phyloP scores from a whole-genome alignment of 306 rosid species.

The Cicer yamashitae region DNA sequence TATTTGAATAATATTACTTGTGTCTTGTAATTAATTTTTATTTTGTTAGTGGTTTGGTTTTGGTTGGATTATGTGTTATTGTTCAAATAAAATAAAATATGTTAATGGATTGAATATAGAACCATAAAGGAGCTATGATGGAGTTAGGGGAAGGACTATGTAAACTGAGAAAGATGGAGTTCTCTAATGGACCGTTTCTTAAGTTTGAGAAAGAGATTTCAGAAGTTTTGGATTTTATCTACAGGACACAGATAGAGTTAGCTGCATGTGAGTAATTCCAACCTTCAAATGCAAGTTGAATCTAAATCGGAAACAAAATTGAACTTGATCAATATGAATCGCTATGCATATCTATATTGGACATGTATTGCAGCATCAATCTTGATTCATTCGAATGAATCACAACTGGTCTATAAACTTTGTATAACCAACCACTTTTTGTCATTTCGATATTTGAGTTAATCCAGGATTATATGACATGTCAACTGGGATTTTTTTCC shows the following conservation, averaged over 20 bases:
- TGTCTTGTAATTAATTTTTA: background rate
- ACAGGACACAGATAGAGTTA: slow-evolving; percentile 87
- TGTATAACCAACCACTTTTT: too few relatives aligned
- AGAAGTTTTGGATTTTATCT: slow-evolving; percentile 74
- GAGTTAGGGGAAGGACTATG: slow-evolving; percentile 89
- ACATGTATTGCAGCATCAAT: background rate
- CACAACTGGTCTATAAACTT: too few relatives aligned
- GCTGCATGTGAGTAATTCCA: slow-evolving; percentile 81
- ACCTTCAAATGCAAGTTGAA: slow-evolving; percentile 8
- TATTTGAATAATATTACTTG: slow-evolving; percentile 11
- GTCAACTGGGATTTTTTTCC: background rate
- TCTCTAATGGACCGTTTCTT: slow-evolving; percentile 71
- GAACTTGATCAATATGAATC: background rate
- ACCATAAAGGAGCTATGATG: slow-evolving; percentile 97
- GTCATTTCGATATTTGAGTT: too few relatives aligned
- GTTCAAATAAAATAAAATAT: background rate
- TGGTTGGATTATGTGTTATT: slow-evolving; percentile 27
- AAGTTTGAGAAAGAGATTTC: slow-evolving; percentile 82
- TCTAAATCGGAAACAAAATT: background rate
- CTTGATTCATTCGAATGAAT: background rate
- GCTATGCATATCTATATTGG: background rate
- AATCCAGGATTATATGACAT: too few relatives aligned
- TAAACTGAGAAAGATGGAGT: slow-evolving; percentile 82
- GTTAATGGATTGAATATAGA: slow-evolving; percentile 51
- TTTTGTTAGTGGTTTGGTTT: background rate